A percentile compares a stretch with the other conserved stretches of the same genome.
phyloP scores from a whole-genome alignment of 2,329 filamentous ascomycete genomes.

The Aspergillus versicolor region DNA sequence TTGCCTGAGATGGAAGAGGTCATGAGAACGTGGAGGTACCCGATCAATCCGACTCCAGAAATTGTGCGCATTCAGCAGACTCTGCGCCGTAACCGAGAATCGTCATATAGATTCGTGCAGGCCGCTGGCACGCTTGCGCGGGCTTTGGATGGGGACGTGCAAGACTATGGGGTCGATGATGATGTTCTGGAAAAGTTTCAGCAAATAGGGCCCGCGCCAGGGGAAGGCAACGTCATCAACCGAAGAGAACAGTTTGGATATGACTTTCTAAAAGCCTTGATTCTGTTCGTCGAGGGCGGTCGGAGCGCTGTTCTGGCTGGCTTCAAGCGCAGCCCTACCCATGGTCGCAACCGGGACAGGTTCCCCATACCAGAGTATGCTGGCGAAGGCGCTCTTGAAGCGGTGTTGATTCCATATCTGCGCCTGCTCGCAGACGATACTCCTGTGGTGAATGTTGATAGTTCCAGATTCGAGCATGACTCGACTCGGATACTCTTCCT shows the following conservation, averaged over 20 bases:
- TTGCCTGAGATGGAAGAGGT: slow-evolving; percentile 59
- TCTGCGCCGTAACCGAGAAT: slow-evolving; percentile 56
- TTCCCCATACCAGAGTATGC: slow-evolving; percentile 55
- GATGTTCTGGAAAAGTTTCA: slow-evolving; percentile 47
- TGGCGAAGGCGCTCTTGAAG: slow-evolving; percentile 54
- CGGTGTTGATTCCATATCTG: slow-evolving; percentile 59
- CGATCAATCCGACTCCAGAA: slow-evolving; percentile 54
- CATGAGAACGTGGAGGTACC: slow-evolving; percentile 58
- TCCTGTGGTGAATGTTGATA: slow-evolving; percentile 57
- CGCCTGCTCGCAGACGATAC: slow-evolving; percentile 51
- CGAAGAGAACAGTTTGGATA: slow-evolving; percentile 58
- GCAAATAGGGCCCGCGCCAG: slow-evolving; percentile 49
- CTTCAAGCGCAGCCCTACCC: slow-evolving; percentile 50
- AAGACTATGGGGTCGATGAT: slow-evolving; percentile 41
- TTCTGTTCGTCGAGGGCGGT: slow-evolving; percentile 63
- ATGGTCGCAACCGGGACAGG: slow-evolving; percentile 43
- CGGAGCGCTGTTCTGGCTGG: slow-evolving; percentile 54
- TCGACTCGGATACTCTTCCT: slow-evolving; percentile 52
- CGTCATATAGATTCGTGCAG: slow-evolving; percentile 61
- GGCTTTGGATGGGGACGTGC: slow-evolving; percentile 54
- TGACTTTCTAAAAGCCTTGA: slow-evolving; percentile 63
- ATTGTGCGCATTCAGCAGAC: slow-evolving; percentile 57
- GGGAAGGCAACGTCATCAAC: slow-evolving; percentile 41
- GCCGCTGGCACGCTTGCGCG: slow-evolving; percentile 59
- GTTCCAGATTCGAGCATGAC: slow-evolving; percentile 58